Evolutionary conservation across 345 rosid species (phyloP).

Genomic region (Psidium friedrichsthalianum): DNA sequence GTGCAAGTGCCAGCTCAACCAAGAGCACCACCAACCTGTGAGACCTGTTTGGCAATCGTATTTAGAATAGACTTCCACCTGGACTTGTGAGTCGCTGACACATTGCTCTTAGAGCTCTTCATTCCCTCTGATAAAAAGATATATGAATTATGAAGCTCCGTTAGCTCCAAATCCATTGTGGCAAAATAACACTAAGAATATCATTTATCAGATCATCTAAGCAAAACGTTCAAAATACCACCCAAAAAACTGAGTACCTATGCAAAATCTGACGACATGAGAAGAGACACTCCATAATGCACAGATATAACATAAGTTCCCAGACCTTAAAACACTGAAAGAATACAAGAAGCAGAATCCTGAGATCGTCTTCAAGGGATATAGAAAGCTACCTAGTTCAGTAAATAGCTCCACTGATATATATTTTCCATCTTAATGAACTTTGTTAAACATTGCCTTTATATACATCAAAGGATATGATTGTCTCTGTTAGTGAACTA

Average conservation of each 20-base stretch:
- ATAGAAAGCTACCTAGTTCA: not conserved
- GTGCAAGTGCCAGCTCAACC: not conserved
- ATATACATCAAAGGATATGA: not conserved
- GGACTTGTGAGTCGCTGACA: constrained; percentile 14
- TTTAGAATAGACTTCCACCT: constrained; percentile 52
- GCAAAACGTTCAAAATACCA: not conserved
- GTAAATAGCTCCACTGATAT: not conserved
- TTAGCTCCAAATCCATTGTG: not conserved
- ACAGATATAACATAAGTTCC: not conserved
- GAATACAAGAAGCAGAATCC: not conserved
- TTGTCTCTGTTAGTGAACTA: not conserved
- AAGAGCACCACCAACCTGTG: constrained; percentile 44
- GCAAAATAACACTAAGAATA: not conserved
- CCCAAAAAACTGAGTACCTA: not conserved
- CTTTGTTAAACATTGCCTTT: not conserved
- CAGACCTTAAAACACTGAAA: not conserved
- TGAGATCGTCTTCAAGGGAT: not conserved
- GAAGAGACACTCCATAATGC: not conserved
- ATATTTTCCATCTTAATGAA: not conserved
- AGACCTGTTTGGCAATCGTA: constrained; percentile 59
- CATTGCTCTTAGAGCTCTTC: constrained; percentile 10
- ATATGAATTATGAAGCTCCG: not conserved
- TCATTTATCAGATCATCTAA: not conserved
- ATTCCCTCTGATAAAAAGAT: constrained; percentile 24
- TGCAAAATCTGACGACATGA: not conserved